Base-by-base conservation (phyloP, 345 rosid genomes). In the Mercurialis annua region DNA sequence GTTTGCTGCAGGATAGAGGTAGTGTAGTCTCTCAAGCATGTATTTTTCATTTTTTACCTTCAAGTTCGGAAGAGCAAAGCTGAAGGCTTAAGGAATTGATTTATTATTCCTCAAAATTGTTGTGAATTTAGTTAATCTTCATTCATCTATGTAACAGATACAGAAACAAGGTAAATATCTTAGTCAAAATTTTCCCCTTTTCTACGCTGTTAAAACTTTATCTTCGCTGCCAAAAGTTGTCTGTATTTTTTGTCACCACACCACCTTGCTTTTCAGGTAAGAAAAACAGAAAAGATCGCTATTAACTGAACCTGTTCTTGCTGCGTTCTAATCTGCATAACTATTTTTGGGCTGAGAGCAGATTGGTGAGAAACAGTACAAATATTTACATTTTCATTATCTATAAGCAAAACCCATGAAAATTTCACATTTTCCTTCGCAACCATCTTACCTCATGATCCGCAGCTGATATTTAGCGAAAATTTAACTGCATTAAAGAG, bases 41-140 rank as follows among this genome's bases (percentile, higher is more conserved):
- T 16, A 44, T 16, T 34, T 26, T 62, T 29, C 53, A 17, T 29
- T 62, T 62, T 40, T 23, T 8, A 3, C 49, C 23, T 21, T 62
- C 36, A 9, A 8, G 18, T 26, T 62, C 26, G 17, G 36, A 16
- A 10, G 24, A 43, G 16, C 8, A 44, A 26, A 27, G 51, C 17
- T 26, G 18, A 27, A 26, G 52, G 44, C 21, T 23, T 6, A 40
- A 27, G 52, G 8, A 26, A 24, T 20, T 26, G 33, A 10, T 40
- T 42, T 26, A 16, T 30, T 26, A 36, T 5, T 61, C 49, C 49
- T 62, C 36, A 60, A 5, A 24, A 42, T 60, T 60, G 65, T 62
- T 43, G 65, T 43, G 44, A 43, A 42, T 42, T 42, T 15, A 42
- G n/a, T n/a, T 40, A 16, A 59, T 59, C 31, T 53, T 53, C 26